Evolutionary conservation across 768 basidiomycete species (phyloP).

Genomic region (Paxillus ammoniavirescens): DNA sequence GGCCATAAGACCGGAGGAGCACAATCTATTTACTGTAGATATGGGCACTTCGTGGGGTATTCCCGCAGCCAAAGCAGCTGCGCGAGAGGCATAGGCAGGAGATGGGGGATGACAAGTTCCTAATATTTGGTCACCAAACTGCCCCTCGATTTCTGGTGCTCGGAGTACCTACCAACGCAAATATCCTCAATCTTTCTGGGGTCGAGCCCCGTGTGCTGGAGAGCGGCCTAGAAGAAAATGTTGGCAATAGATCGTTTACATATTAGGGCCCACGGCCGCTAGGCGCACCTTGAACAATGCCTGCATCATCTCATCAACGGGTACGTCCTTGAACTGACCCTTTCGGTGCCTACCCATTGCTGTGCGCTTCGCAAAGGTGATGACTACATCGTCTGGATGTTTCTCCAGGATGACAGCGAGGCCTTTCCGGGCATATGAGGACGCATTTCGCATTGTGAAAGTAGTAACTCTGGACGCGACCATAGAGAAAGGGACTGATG

Average conservation of each 20-base stretch:
- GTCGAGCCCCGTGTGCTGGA: conserved; percentile 65
- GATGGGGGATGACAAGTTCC: conserved; percentile 85
- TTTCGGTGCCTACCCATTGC: conserved; percentile 87
- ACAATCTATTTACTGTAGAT: conserved; percentile 88
- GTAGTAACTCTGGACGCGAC: conserved; percentile 5
- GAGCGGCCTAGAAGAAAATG: conserved; percentile 48
- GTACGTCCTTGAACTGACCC: conserved; percentile 86
- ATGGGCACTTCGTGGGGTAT: conserved; percentile 87
- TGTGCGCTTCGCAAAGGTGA: conserved; percentile 88
- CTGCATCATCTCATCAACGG: conserved; percentile 83
- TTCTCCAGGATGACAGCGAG: conserved; percentile 59
- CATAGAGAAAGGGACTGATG: conserved; percentile 14
- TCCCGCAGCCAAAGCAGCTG: conserved; percentile 85
- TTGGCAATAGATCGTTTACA: background rate
- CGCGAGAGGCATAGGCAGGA: conserved; percentile 78
- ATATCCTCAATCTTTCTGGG: conserved; percentile 78
- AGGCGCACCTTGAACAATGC: conserved; percentile 72
- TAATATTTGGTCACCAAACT: conserved; percentile 24
- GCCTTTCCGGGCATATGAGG: conserved; percentile 39
- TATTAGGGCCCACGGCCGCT: background rate
- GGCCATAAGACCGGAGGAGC: conserved; percentile 94
- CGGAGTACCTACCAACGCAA: conserved; percentile 61
- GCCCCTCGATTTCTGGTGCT: background rate
- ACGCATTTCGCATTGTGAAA: conserved; percentile 24
- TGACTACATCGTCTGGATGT: conserved; percentile 82